Conservation (phyloP, 1,284 basidiomycete genomes). For the Blastosporella zonata region DNA sequence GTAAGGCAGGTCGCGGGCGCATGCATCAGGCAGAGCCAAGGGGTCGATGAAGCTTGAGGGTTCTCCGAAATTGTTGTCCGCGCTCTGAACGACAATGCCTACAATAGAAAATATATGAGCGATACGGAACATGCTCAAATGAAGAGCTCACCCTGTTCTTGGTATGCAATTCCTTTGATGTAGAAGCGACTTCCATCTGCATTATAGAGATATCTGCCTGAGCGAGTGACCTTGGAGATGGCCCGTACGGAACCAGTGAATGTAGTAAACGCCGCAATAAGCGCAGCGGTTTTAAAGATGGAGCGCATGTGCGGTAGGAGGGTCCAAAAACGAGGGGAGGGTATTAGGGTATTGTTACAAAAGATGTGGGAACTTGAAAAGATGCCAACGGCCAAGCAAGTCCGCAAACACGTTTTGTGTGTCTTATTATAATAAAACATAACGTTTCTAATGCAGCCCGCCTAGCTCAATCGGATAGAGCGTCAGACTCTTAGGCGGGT, state of each 20-base stretch:
- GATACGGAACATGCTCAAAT: not conserved
- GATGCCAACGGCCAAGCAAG: conserved; percentile 3
- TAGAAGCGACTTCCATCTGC: conserved; percentile 77
- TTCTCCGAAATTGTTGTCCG: conserved; percentile 76
- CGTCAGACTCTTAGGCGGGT: conserved; percentile 68
- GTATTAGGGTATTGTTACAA: not conserved
- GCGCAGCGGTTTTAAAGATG: conserved; percentile 25
- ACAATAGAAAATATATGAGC: not conserved
- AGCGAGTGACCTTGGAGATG: conserved; percentile 56
- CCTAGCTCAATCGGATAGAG: conserved; percentile 88
- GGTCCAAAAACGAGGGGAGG: conserved; percentile 8
- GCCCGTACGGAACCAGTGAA: conserved; percentile 43
- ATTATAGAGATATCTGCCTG: conserved; percentile 78
- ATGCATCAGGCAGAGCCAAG: conserved; percentile 64
- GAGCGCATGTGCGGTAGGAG: conserved; percentile 24
- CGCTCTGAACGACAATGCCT: conserved; percentile 45
- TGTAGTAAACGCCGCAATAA: conserved; percentile 29
- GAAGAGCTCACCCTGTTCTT: conserved; percentile 67
- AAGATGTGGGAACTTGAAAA: not conserved
- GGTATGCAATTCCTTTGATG: conserved; percentile 91
- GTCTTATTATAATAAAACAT: too few relatives aligned
- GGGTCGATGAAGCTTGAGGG: conserved; percentile 77
- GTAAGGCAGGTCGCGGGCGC: conserved; percentile 77
- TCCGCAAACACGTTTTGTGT: conserved; percentile 1
- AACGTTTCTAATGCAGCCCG: conserved; percentile 41